A percentile compares a stretch with the other conserved stretches of the same genome.
Conservation (phyloP, 441 rosid genomes). For the Jatropha multifida region DNA sequence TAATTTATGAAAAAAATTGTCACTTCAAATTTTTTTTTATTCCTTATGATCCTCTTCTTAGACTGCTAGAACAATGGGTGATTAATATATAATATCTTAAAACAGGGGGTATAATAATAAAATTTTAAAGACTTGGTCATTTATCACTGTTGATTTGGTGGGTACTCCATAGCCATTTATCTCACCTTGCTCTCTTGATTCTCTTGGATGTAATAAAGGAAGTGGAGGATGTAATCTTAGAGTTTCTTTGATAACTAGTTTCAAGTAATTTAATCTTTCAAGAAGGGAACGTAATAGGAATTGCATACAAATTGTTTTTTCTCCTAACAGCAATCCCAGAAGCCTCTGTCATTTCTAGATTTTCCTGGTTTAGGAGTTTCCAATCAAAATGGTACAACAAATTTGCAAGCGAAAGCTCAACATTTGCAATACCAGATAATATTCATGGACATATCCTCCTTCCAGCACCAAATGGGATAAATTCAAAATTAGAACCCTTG, state of each 20-base stretch:
- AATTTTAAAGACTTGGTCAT: no score
- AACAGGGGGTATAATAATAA: no score
- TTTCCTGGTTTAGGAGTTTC: conserved; percentile 21
- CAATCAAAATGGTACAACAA: conserved; percentile 39
- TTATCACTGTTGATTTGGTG: no score
- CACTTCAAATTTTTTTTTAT: no score
- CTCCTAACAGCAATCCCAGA: conserved; percentile 23
- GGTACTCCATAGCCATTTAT: no score
- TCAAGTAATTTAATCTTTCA: conserved; percentile 32
- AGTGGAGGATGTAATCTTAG: conserved; percentile 33
- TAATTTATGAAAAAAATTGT: no score
- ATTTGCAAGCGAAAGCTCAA: conserved; percentile 24
- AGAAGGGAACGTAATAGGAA: conserved; percentile 24
- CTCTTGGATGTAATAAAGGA: conserved; percentile 29
- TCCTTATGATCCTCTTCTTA: no score
- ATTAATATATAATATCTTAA: no score
- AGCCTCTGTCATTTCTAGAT: conserved; percentile 25
- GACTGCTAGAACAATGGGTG: no score
- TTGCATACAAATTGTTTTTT: conserved; percentile 24
- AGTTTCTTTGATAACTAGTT: conserved; percentile 30
- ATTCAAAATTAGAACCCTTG: conserved; percentile 25
- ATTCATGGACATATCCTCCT: conserved; percentile 39
- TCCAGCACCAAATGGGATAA: conserved; percentile 39
- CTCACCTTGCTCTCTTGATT: no score
- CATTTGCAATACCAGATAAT: conserved; percentile 20